phyloP scores from a whole-genome alignment of 176 grass and related monocot genomes.

The barley (Hordeum vulgare) region DNA sequence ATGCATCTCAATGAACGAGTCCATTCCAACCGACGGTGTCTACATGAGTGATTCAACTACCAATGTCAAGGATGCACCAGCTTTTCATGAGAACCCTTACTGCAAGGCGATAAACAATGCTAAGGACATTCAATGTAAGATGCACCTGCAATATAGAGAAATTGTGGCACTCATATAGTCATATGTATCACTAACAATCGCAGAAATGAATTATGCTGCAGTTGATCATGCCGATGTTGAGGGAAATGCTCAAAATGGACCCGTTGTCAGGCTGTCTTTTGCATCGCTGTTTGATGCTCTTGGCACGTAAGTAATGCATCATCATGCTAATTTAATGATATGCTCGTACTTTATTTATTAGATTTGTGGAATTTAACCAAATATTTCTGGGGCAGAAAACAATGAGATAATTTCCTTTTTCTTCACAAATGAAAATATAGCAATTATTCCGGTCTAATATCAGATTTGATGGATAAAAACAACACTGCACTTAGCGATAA shows the following conservation, averaged over 20 bases:
- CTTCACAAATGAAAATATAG: background rate
- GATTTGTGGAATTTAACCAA: background rate
- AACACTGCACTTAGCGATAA: background rate
- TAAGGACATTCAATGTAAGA: conserved; percentile 88
- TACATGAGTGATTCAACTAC: conserved; percentile 41
- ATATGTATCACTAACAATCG: conserved; percentile 20
- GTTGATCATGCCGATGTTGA: conserved; percentile 88
- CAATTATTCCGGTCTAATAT: background rate
- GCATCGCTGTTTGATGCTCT: conserved; percentile 88
- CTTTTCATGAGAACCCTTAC: conserved; percentile 89
- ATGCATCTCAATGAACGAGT: conserved; percentile 49
- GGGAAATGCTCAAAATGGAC: conserved; percentile 83
- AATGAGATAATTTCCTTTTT: background rate
- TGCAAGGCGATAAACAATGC: conserved; percentile 85
- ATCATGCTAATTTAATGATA: background rate
- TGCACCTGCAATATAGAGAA: background rate
- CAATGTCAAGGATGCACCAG: conserved; percentile 44
- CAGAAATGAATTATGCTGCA: conserved; percentile 45
- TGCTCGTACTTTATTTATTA: background rate
- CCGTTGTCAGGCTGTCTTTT: conserved; percentile 81
- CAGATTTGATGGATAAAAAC: conserved; percentile 9
- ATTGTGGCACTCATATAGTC: background rate
- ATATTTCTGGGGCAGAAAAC: background rate
- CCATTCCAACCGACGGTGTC: conserved; percentile 34
- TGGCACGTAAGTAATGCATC: conserved; percentile 50